Base-by-base conservation (phyloP, 2,329 filamentous ascomycete species). In the Paracoccidioides lutzii region DNA sequence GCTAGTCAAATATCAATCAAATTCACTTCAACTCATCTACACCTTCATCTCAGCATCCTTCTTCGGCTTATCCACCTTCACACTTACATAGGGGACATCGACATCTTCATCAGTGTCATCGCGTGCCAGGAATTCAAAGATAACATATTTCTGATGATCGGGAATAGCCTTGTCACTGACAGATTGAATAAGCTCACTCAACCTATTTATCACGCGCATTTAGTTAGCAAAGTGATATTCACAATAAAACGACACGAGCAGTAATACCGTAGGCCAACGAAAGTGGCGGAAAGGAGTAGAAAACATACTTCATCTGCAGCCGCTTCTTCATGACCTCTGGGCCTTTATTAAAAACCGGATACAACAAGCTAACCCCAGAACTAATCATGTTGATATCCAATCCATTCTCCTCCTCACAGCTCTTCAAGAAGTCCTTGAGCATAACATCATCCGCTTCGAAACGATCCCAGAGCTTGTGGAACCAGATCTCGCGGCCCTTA, bases 381-480 rank as follows among this genome's bases (percentile, higher is more conserved):
- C 89, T 95, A 66, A 98, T 79, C 91, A 97, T 97, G 58, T 83
- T 87, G 55, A 97, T 84, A 22, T 76, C 83, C 55, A 98, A 76
- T 1, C 93, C 93, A 67, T 85, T 84, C 65, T 82, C 80, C 68
- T 87, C 81, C 69, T 98, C 96, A 7, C 49, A 51, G 65, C 87
- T 75, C 55, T 88, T 82, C 32, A 97, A 72, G 65, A 98, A 87
- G 69, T 97, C 83, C 67, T 81, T 78, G 52, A 98, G 77, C 2
- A 90, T 91, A 52, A 96, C 82, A 68, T 98, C 83, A 14, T 86
- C 80, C 40, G 95, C 78, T 76, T 97, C 90, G 65, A 97, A 97
- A 42, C 93, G 86, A 72, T 97, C 93, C 93, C 93, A 98, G 55
- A 98, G 85, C 78, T 94, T 94, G 77, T 98, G 93, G 64, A 98